Conservation (phyloP, 2,329 filamentous ascomycete genomes). For the Colletotrichum sidae region DNA sequence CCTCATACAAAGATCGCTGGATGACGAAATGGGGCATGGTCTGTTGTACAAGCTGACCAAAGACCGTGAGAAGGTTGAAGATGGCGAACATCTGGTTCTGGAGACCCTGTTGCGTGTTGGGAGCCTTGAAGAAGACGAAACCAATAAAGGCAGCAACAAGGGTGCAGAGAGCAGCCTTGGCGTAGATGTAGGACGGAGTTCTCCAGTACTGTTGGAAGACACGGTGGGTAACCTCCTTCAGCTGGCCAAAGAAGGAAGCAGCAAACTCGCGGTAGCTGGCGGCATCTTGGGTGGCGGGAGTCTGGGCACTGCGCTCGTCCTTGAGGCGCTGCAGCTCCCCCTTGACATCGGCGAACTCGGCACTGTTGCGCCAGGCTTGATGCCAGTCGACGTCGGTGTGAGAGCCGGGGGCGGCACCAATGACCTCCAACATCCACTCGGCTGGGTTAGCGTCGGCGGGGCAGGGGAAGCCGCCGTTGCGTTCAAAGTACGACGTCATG, state of each 20-base stretch:
- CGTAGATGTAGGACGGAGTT: constrained; percentile 88
- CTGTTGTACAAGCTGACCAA: constrained; percentile 82
- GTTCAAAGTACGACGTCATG: constrained; percentile 81
- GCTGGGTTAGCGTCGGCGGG: constrained; percentile 80
- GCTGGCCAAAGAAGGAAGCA: constrained; percentile 76
- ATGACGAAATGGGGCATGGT: constrained; percentile 89
- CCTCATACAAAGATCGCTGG: constrained; percentile 85
- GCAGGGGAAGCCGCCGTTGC: constrained; percentile 74
- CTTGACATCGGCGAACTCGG: constrained; percentile 67
- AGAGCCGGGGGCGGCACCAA: constrained; percentile 73
- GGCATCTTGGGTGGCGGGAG: constrained; percentile 48
- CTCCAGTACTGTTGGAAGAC: constrained; percentile 95
- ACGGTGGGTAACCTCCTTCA: constrained; percentile 75
- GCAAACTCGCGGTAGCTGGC: constrained; percentile 80
- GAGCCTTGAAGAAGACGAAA: constrained; percentile 81
- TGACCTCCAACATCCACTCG: constrained; percentile 80
- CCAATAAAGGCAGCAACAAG: constrained; percentile 80
- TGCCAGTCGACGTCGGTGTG: constrained; percentile 75
- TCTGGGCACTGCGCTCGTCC: constrained; percentile 54
- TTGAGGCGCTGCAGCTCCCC: constrained; percentile 69
- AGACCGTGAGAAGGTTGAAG: constrained; percentile 86
- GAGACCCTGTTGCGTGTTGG: constrained; percentile 79
- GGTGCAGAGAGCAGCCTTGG: constrained; percentile 77
- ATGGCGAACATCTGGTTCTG: constrained; percentile 90
- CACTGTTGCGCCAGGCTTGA: constrained; percentile 68